phyloP scores from a whole-genome alignment of 345 rosid genomes.

The Ailanthus altissimus region DNA sequence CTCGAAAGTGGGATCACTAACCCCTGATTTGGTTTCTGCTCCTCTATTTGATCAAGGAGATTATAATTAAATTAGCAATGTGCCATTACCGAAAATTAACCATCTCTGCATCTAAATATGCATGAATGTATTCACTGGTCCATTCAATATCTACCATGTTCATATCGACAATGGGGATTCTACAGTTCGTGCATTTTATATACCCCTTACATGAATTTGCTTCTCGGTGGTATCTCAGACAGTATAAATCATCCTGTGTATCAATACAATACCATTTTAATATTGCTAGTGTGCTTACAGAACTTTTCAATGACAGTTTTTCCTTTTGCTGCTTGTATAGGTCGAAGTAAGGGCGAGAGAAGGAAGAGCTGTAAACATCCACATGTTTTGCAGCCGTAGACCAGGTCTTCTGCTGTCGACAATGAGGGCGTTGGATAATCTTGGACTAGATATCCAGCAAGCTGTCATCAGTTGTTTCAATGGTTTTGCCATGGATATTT shows the following conservation, averaged over 20 bases:
- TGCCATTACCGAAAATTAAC: not conserved
- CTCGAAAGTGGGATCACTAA: not conserved
- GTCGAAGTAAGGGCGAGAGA: constrained; percentile 74
- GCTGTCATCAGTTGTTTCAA: constrained; percentile 84
- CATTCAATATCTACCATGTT: too few relatives aligned
- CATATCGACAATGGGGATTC: too few relatives aligned
- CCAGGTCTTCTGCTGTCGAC: constrained; percentile 74
- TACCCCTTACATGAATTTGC: not conserved
- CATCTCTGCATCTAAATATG: not conserved
- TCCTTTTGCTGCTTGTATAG: constrained; percentile 28
- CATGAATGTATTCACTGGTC: not conserved
- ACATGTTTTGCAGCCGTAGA: constrained; percentile 73
- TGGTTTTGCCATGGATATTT: constrained; percentile 73
- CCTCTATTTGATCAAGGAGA: not conserved
- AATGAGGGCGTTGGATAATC: constrained; percentile 70
- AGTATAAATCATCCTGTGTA: not conserved
- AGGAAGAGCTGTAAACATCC: constrained; percentile 84
- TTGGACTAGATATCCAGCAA: constrained; percentile 74
- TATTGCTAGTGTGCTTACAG: not conserved
- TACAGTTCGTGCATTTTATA: too few relatives aligned
- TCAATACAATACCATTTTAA: not conserved
- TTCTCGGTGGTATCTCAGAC: not conserved
- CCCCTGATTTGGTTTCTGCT: not conserved
- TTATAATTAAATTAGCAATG: not conserved
- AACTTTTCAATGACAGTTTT: constrained; percentile 1